phyloP scores from a whole-genome alignment of 345 rosid species.

The Eucalyptus polybractea region DNA sequence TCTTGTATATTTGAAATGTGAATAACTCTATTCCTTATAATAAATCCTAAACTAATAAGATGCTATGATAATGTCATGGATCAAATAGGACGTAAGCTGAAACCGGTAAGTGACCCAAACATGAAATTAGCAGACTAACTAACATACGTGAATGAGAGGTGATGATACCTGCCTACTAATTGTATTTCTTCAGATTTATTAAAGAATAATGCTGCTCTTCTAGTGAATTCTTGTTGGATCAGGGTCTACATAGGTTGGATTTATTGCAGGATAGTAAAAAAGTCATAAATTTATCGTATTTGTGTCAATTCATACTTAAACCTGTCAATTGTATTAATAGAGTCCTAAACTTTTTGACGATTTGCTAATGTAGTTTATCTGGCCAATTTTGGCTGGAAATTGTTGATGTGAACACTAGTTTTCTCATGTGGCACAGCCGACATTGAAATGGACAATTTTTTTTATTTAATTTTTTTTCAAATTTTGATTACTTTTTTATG shows the following conservation, averaged over 20 bases:
- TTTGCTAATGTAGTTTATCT: no score
- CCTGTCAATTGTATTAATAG: background rate
- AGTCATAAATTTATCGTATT: no score
- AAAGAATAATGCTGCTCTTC: background rate
- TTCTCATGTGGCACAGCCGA: accelerated
- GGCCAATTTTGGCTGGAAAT: accelerated
- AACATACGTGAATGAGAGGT: background rate
- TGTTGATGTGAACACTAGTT: accelerated
- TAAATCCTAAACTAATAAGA: background rate
- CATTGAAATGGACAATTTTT: background rate
- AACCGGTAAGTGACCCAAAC: background rate
- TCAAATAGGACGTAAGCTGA: background rate
- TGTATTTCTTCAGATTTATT: background rate
- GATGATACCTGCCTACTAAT: background rate
- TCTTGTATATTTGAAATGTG: background rate
- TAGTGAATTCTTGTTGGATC: background rate
- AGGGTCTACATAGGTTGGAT: background rate
- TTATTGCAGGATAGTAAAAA: background rate
- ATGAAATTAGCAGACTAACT: background rate
- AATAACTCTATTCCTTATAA: background rate
- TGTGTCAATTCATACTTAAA: no score
- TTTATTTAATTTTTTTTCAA: no score
- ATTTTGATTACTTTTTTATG: no score
- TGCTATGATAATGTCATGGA: background rate
- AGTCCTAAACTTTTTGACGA: no score